These are phyloP conservation scores for Pseudogymnoascus sp. DNA, from an alignment of 2,329 filamentous ascomycete species.

Conservation along the genomic window DNA sequence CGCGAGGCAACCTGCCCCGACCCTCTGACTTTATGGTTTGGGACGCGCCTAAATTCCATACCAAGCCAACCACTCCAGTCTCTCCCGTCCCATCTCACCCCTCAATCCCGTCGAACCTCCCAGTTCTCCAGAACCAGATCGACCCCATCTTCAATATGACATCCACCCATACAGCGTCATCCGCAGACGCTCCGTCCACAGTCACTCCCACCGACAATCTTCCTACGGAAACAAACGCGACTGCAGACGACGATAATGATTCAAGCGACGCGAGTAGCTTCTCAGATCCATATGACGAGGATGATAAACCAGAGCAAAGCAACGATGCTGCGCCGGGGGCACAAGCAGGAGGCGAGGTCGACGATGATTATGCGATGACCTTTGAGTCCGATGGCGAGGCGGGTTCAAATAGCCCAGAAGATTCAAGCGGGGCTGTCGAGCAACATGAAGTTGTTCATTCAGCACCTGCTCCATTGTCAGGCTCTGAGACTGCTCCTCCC, in stretches of 20 bases:
- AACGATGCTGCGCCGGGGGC: slow-evolving; percentile 12
- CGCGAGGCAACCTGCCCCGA: neutral
- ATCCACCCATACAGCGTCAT: slow-evolving; percentile 43
- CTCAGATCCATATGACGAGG: slow-evolving; percentile 24
- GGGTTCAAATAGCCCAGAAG: slow-evolving; percentile 26
- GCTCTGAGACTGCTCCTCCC: slow-evolving; percentile 18
- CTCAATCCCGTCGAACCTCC: slow-evolving; percentile 59
- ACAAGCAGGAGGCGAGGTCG: slow-evolving; percentile 20
- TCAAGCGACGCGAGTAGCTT: slow-evolving; percentile 25
- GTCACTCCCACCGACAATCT: slow-evolving; percentile 16
- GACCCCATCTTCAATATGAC: slow-evolving; percentile 64
- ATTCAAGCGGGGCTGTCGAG: slow-evolving; percentile 25
- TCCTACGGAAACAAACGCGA: slow-evolving; percentile 8
- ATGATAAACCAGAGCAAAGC: slow-evolving; percentile 15
- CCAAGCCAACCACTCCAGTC: slow-evolving; percentile 59
- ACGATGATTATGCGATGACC: slow-evolving; percentile 31
- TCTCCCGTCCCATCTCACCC: slow-evolving; percentile 63
- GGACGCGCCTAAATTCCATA: slow-evolving; percentile 50
- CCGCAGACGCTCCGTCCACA: slow-evolving; percentile 17
- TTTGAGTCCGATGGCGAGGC: slow-evolving; percentile 30
- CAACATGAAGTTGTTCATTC: slow-evolving; percentile 19
- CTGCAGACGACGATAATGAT: slow-evolving; percentile 16
- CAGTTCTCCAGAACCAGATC: slow-evolving; percentile 63
- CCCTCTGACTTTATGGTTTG: slow-evolving; percentile 17
- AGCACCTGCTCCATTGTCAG: slow-evolving; percentile 19